Percentiles rank a stretch among this genome's conserved stretches.
Conservation (phyloP, 352 stramenopile species). For the Phytophthora crassamura region DNA sequence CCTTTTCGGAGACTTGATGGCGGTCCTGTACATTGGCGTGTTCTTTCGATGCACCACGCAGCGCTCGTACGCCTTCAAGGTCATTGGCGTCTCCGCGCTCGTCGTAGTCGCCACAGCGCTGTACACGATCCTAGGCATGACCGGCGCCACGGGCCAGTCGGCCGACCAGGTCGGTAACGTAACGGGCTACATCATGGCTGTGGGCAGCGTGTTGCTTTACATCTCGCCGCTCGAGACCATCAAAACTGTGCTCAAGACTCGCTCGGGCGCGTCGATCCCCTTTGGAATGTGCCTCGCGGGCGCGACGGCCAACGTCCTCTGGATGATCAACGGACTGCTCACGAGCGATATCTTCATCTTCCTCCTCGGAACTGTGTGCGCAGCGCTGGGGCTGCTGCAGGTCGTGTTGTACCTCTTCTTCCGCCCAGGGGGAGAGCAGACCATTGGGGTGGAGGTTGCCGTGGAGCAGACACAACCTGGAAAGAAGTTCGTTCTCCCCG, state of each 20-base stretch:
- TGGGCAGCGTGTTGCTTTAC: slow-evolving; percentile 42
- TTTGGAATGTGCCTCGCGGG: slow-evolving; percentile 36
- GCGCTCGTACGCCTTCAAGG: slow-evolving; percentile 22
- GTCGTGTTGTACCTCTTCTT: slow-evolving; percentile 40
- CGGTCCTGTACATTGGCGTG: slow-evolving; percentile 42
- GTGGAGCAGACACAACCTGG: slow-evolving; percentile 2
- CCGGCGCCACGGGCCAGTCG: slow-evolving; percentile 25
- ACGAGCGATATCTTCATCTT: slow-evolving; percentile 49
- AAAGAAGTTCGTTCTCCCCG: slow-evolving; percentile 25
- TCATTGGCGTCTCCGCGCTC: slow-evolving; percentile 21
- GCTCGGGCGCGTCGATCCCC: slow-evolving; percentile 35
- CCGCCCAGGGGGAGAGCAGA: slow-evolving; percentile 14
- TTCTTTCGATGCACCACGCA: slow-evolving; percentile 42
- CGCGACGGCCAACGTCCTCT: slow-evolving; percentile 36
- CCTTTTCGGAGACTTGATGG: slow-evolving; percentile 37
- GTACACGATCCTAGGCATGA: slow-evolving; percentile 38
- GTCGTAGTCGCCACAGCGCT: slow-evolving; percentile 17
- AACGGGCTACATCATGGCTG: slow-evolving; percentile 44
- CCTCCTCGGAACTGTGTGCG: slow-evolving; percentile 33
- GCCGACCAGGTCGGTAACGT: slow-evolving; percentile 26
- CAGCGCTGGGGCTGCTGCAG: slow-evolving; percentile 27
- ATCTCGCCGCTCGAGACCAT: slow-evolving; percentile 42
- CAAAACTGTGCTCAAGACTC: slow-evolving; percentile 36
- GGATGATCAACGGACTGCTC: slow-evolving; percentile 48
- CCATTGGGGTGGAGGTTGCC: not conserved